Base-by-base conservation (phyloP, 73 alveolate genomes). In the Paramecium bursaria region DNA sequence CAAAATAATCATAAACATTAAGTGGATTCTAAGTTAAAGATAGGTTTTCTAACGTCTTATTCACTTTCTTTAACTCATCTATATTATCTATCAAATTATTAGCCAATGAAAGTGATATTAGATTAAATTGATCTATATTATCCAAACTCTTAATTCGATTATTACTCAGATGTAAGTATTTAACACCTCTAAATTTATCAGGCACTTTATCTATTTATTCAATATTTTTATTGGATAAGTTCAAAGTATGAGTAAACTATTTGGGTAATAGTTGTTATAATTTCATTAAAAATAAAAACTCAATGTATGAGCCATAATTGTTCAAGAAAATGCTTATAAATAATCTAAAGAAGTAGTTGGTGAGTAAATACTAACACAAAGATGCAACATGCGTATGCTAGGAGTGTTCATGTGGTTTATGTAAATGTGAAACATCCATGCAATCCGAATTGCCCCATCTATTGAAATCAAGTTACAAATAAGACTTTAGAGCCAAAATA, bases 1-100 rank as follows among this genome's bases (percentile, higher is more conserved):
- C 76, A 27, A 29, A 50, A 27, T 30, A 57, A 57, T 57, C 76
- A 57, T 57, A 57, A 57, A 29, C 76, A 57, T 33, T 57, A 10
- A 57, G 31, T 27, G 76, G 76, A 29, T 57, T 57, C 0, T 48
- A 10, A 10, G 29, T 33, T 0, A 57, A 25, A 10, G 76, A 26
- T 57, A 57, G 15, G 76, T 57, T 29, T 57, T 57, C 26, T 14
- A 57, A 26, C 17, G 26, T 26, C 50, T 57, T 1, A 57, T 23
- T 23, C 0, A 27, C 49, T 23, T 57, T 23, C 21, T 57, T 13
- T 1, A 57, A 21, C 31, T 57, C 76, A 29, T 57, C 31, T 4
- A 57, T 57, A 23, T 57, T 50, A 57, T 6, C 49, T 29, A 57
- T 57, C 39, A n/a, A 11, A 57, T 57, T 57, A 27, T 57, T 57